These are phyloP conservation scores for Inga oerstediana DNA, from an alignment of 306 rosid genomes.

Conservation along the genomic window DNA sequence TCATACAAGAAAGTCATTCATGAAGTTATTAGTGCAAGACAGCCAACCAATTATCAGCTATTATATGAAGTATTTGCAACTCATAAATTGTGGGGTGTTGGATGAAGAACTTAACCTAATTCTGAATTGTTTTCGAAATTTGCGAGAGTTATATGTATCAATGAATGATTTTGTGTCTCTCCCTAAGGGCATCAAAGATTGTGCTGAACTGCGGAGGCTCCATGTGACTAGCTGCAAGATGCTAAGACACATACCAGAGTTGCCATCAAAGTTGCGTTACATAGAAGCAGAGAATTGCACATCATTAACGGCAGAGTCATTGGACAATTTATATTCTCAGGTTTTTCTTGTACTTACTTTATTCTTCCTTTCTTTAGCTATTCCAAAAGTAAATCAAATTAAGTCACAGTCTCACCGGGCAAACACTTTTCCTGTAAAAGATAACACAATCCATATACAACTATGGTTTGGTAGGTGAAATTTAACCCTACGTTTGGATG, in stretches of 20 bases:
- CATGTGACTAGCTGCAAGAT: not conserved
- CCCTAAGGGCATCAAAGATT: constrained; percentile 25
- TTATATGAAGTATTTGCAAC: not conserved
- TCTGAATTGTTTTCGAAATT: not conserved
- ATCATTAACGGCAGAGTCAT: too few relatives aligned
- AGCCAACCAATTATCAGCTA: not conserved
- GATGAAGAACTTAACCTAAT: constrained; percentile 20
- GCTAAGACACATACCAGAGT: constrained; percentile 8
- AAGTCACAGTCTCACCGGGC: too few relatives aligned
- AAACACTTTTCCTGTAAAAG: too few relatives aligned
- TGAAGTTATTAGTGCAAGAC: too few relatives aligned
- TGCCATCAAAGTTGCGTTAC: not conserved
- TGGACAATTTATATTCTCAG: too few relatives aligned
- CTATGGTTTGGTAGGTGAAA: too few relatives aligned
- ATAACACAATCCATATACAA: too few relatives aligned
- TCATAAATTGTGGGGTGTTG: not conserved
- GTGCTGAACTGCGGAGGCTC: not conserved
- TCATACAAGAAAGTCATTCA: too few relatives aligned
- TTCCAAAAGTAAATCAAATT: too few relatives aligned
- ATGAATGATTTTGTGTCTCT: not conserved
- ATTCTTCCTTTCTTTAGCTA: too few relatives aligned
- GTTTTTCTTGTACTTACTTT: too few relatives aligned
- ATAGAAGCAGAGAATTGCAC: not conserved
- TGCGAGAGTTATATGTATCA: not conserved
- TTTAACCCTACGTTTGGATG: too few relatives aligned